Base-by-base conservation (phyloP, 768 basidiomycete genomes). In the Psilocybe azurescens region DNA sequence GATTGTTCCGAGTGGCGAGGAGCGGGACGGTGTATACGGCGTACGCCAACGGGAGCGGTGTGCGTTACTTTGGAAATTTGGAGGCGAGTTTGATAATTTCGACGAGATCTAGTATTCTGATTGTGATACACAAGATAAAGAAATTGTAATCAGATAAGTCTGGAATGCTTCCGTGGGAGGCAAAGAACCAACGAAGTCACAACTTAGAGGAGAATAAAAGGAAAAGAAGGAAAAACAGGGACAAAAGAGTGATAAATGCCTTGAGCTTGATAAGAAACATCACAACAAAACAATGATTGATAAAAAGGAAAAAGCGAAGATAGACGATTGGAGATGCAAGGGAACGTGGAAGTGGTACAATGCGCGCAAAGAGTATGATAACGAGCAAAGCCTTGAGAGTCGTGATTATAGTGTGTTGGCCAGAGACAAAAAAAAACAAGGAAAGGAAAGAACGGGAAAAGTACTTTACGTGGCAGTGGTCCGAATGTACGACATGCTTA, bases 121-220 rank as follows among this genome's bases (percentile, higher is more conserved):
- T 68, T 68, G 59, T 65, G 65, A 67, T 71, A 71, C 67, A 71
- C 67, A 69, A 69, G 65, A 71, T 65, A 65, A 67, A 65, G 51
- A 65, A 62, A 65, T 63, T 59, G 62, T 65, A 64, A 61, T 67
- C 62, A 63, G 62, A 66, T 60, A 64, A 41, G 46, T 53, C 48
- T 63, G 36, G 54, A 38, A 48, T 30, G 41, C 50, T 63, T 59
- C 62, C 63, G 57, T 49, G 55, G 16, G 62, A 63, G 58, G 46
- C 55, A 62, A 64, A 20, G 52, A 61, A 47, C 55, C 62, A 59
- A 64, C 48, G 52, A 53, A 60, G 16, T 44, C 38, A 50, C 51
- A 53, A 46, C 55, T 58, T 54, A 65, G 59, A 53, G 49, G 59
- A 52, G 46, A 56, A 32, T 54, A 53, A 57, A 60, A 33, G 59